Base-by-base conservation (phyloP, 208 protist species). In the Balamuthia mandrillaris region DNA sequence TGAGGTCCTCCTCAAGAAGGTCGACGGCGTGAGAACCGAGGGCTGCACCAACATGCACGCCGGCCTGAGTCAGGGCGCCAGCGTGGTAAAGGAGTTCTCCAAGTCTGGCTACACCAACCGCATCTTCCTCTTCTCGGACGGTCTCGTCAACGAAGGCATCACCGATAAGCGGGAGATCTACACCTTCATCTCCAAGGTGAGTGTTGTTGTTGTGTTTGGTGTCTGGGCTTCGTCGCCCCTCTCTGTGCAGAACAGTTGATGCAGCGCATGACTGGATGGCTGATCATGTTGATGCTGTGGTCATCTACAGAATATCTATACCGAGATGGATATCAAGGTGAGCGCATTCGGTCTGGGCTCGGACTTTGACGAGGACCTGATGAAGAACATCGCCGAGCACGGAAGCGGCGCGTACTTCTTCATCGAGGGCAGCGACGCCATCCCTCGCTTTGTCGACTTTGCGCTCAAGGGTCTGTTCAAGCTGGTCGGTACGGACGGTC, bases 91-190 rank as follows among this genome's bases (percentile, higher is more conserved):
- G 39, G 18, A 61, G 51, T 60, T 44, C 72, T 2, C 12, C 72
- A 63, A 24, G 33, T n/a, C 2, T 21, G 72, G 72, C 45, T 81
- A 81, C 72, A 81, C 44, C 45, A 81, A 81, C 51, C 44, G 72
- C 31, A 81, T 81, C 72, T 81, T 81, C 51, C 51, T 81, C 16
- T 81, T 81, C 33, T 81, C 72, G 24, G 72, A 81, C 29, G 72
- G 72, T 35, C 72, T 81, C 33, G 72, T 81, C 29, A 81, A 81
- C 51, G 72, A 81, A 16, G 72, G 72, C 29, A 21, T 81, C 49
- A 56, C 44, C 24, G 33, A 81, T 49, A 81, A 81, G 21, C 4
- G 4, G 2, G 1, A 81, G 72, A 81, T 81, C 51, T 56, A 56
- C 51, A 1, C 12, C 3, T 44, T 81, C 45, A 61, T 81, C 51